Base-by-base conservation (phyloP, 768 basidiomycete genomes). In the Lactifluus piperatus region DNA sequence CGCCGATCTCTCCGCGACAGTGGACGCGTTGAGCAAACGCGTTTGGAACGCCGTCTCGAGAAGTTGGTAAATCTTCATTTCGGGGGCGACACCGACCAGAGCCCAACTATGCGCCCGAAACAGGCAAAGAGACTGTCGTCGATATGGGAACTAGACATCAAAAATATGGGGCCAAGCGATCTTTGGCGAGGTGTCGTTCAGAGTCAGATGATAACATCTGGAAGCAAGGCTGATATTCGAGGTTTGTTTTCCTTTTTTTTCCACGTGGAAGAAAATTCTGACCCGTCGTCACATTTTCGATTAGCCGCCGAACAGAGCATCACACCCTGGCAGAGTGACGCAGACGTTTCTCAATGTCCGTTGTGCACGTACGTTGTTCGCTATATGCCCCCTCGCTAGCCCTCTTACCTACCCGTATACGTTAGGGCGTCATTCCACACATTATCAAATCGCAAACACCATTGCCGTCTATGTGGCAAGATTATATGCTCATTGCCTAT, bases 251-350 rank as follows among this genome's bases (percentile, higher is more conserved):
- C 56, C 47, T 32, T 22, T 22, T 44, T 32, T 26, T 11, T 43
- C 27, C 22, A 9, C 57, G 30, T 13, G 14, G 45, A 14, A 34
- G 3, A 6, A n/a, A 29, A n/a, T 11, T 13, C n/a, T 58, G 47
- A 41, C 4, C n/a, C 57, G 2, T 36, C 29, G 46, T 45, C 24
- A 37, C 10, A 13, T 37, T 54, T 32, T 34, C 48, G 45, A 9
- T 45, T 45, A 89, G 86, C 80, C 54, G 86, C 85, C 3, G 95
- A 99, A 71, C 94, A 95, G 71, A 77, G 81, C 45, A 94, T 99
- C 64, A 93, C 97, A 3, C 92, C 92, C 5, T 99, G 95, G 95
- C 84, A 97, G 69, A 84, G 88, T 41, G 95, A 98, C 68, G 75
- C 80, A 1, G 66, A 76, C 4, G 91, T 85, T 1, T 81, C 79